Base-by-base conservation (phyloP, 2,329 filamentous ascomycete species). In the Pseudocercospora eumusae region DNA sequence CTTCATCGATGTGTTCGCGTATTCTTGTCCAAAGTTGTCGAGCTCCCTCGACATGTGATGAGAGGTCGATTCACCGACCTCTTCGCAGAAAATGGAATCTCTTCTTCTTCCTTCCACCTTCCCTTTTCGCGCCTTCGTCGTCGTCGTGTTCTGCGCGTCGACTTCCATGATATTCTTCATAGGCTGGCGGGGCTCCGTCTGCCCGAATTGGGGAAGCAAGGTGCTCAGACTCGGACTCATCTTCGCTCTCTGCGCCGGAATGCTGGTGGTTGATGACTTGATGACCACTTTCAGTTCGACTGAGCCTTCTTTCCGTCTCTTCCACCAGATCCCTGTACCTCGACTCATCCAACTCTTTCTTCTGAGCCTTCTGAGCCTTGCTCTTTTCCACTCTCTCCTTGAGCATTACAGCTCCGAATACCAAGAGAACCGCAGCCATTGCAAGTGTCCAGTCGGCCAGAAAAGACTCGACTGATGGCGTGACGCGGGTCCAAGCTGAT, bases 391-490 rank as follows among this genome's bases (percentile, higher is more conserved):
- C 56, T 5, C 64, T 52, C 20, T 71, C 65, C 31, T 66, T 64
- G 18, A 73, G 59, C 42, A 65, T 63, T 10, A 67, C 56, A 6
- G 61, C 65, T 7, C 61, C 69, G 6, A 65, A 50, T n/a, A 73
- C 67, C 21, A 73, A 40, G 20, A 73, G 56, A 23, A 71, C 58
- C 13, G 66, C 64, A 5, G 70, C 70, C 70, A 73, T 73, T 15
- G 25, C 33, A 52, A 23, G 13, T 52, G 11, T 8, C 31, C 31
- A 33, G 10, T 33, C 11, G 36, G 21, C 31, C 18, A n/a, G 45
- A 47, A 18, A n/a, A 11, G 15, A 3, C 3, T 11, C 1, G 3
- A 15, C 31, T 33, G 5, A 33, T 13, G 15, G 18, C 40, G 33
- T 25, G 33, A 44, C 25, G 36, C 23, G 20, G 40, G 40, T 28